Base-by-base conservation (phyloP, 345 rosid genomes). In the Heritiera fomes region DNA sequence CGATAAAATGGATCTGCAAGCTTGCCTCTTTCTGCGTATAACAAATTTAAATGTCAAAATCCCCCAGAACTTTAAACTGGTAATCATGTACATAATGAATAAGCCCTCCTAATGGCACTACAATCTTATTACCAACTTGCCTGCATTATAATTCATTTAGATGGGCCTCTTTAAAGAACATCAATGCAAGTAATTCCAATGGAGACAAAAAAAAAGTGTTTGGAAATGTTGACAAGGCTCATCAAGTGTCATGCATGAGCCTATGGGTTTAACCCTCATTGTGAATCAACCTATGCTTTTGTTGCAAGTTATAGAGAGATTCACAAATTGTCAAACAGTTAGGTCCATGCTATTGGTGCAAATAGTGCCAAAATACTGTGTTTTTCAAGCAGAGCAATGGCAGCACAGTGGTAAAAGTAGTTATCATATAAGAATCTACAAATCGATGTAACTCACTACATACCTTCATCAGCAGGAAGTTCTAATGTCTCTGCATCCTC, bases 391-490 rank as follows among this genome's bases (percentile, higher is more conserved):
- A 46, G 9, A 62, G 49, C 17, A 72, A 5, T 15, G 43, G 18
- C n/a, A 23, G 28, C 34, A 23, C 40, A 20, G 15, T 11, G 10
- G 49, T 20, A 18, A 66, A 64, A 65, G 49, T 41, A 65, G 14
- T 41, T 41, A 41, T 66, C 50, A 43, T 11, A 43, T n/a, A 68
- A 68, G 53, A 68, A 68, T 45, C 6, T 2, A 62, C 56, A 6
- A 62, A 15, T 59, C 76, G 88, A 60, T 71, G 45, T 17, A 50
- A 50, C 28, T 50, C 17, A 82, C 32, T 40, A 73, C 64, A 40
- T 10, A 96, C 99, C 98, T 87, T 94, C 97, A 65, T 97, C 98
- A 59, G 94, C 96, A 67, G 99, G 95, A 72, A 97, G 95, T 83
- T 83, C 96, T 87, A 91, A 87, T 70, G 94, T 93, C 86, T 94